phyloP scores from a whole-genome alignment of 306 rosid species.

The Prunus dulcis region DNA sequence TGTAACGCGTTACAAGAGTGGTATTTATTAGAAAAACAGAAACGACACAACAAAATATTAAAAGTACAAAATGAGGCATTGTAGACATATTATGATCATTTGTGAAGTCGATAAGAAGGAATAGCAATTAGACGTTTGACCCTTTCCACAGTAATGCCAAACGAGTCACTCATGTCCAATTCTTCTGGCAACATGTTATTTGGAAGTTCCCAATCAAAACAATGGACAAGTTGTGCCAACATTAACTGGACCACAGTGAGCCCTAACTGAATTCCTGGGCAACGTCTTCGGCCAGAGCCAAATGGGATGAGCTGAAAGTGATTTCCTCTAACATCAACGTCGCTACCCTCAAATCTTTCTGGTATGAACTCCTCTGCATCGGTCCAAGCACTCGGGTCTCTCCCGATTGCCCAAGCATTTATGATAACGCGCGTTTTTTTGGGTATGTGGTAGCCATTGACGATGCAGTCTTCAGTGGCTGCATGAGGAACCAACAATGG shows the following conservation, averaged over 20 bases:
- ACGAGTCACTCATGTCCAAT: background rate
- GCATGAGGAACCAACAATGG: constrained; percentile 1
- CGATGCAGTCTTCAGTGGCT: background rate
- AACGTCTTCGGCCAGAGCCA: background rate
- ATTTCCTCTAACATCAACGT: background rate
- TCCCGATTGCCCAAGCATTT: constrained; percentile 12
- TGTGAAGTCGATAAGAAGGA: background rate
- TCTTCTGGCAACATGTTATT: background rate
- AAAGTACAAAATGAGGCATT: background rate
- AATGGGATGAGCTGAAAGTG: constrained; percentile 4
- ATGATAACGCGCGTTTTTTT: background rate
- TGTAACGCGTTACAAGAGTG: background rate
- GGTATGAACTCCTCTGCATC: constrained; percentile 9
- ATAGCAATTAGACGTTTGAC: background rate
- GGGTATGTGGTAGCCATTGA: constrained; percentile 6
- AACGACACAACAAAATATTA: background rate
- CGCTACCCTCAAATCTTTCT: background rate
- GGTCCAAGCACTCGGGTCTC: constrained; percentile 7
- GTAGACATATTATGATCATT: background rate
- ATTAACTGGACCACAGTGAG: background rate
- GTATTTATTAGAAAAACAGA: too few relatives aligned
- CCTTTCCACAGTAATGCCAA: background rate
- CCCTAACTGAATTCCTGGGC: background rate
- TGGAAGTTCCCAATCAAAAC: background rate
- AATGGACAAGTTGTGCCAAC: background rate